phyloP scores from a whole-genome alignment of 345 rosid genomes.

The Salix koriyanagi region DNA sequence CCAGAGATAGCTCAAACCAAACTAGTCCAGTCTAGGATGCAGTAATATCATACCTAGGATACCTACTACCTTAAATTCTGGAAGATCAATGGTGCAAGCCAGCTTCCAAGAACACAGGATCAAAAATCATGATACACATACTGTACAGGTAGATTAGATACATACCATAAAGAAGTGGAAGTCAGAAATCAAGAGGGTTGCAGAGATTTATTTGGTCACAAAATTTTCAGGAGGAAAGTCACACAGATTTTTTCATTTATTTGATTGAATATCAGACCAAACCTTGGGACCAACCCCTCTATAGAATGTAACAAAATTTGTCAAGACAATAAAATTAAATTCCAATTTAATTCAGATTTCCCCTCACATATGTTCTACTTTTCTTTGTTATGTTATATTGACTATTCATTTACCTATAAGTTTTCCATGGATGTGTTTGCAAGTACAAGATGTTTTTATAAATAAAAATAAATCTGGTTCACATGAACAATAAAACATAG shows the following conservation, averaged over 20 bases:
- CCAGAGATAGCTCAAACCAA: conserved; percentile 3
- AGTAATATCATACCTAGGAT: neutral
- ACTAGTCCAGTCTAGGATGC: conserved; percentile 16
- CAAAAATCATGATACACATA: neutral
- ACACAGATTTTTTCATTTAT: neutral
- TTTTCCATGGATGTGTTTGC: too few relatives aligned
- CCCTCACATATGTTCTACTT: too few relatives aligned
- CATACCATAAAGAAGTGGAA: neutral
- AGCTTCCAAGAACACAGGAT: conserved; percentile 9
- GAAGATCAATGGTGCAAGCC: conserved; percentile 18
- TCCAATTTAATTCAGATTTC: neutral
- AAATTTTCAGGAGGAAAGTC: neutral
- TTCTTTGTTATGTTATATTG: too few relatives aligned
- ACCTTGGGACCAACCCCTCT: conserved; percentile 8
- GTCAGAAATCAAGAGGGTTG: neutral
- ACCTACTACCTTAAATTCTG: neutral
- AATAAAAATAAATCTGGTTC: too few relatives aligned
- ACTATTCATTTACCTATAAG: too few relatives aligned
- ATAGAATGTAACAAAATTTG: neutral
- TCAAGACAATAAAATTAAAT: neutral
- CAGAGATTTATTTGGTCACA: neutral
- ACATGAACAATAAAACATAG: too few relatives aligned
- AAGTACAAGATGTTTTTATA: too few relatives aligned
- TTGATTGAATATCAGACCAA: neutral
- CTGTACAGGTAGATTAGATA: neutral